Evolutionary conservation across 306 rosid species (phyloP).

Genomic region (Lablab purpureus): DNA sequence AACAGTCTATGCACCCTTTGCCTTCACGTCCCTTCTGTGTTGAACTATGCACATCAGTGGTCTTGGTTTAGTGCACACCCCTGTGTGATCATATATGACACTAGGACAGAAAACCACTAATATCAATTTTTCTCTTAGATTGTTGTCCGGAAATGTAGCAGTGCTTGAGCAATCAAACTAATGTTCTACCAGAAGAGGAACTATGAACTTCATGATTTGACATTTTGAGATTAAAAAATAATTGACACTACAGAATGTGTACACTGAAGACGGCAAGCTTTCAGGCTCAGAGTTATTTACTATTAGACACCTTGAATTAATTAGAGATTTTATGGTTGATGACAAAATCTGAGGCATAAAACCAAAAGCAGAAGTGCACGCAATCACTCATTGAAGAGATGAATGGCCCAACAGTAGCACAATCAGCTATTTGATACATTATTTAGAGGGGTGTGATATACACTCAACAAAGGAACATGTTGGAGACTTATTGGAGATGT

Average conservation of each 20-base stretch:
- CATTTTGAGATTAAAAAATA: slow-evolving; percentile 35
- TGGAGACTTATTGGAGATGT: slow-evolving; percentile 46
- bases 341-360: slow-evolving; percentile 34
- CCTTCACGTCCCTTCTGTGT: slow-evolving; percentile 14
- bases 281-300: slow-evolving; percentile 27
- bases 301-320: slow-evolving; percentile 13
- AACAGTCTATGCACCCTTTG: slow-evolving; percentile 7
- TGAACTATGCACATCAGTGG: background rate
- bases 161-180: slow-evolving; percentile 31
- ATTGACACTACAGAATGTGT: slow-evolving; percentile 16
- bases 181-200: slow-evolving; percentile 22
- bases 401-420: slow-evolving; percentile 12
- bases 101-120: slow-evolving; percentile 18
- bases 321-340: slow-evolving; percentile 30
- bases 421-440: slow-evolving; percentile 26
- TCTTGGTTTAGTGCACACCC: slow-evolving; percentile 21
- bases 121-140: slow-evolving; percentile 35
- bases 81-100: slow-evolving; percentile 13
- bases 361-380: slow-evolving; percentile 30
- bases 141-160: slow-evolving; percentile 6
- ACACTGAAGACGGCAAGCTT: slow-evolving; percentile 40
- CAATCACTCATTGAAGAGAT: slow-evolving; percentile 29
- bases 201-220: slow-evolving; percentile 40
- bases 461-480: slow-evolving; percentile 36
- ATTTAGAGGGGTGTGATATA: slow-evolving; percentile 33